phyloP scores from a whole-genome alignment of 768 basidiomycete genomes.

The Termitomyces sp. region DNA sequence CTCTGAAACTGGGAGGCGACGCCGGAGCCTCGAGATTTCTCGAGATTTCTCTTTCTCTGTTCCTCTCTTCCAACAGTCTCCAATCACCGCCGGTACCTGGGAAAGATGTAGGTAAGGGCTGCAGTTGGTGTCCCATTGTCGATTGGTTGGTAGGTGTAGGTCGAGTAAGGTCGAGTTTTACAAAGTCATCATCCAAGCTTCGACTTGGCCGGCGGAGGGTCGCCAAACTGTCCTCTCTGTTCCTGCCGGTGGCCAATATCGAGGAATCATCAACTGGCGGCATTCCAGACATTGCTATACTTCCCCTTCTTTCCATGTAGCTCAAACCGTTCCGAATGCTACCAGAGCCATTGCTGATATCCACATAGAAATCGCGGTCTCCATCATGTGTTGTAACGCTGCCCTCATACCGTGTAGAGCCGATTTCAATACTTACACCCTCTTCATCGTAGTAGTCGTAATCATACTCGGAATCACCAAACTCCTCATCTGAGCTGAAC shows the following conservation, averaged over 20 bases:
- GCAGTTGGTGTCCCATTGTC: slow-evolving; percentile 12
- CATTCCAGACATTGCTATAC: slow-evolving; percentile 48
- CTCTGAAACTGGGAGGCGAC: not conserved
- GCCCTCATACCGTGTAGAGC: slow-evolving; percentile 29
- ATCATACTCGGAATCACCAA: slow-evolving; percentile 31
- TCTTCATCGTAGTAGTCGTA: slow-evolving; percentile 32
- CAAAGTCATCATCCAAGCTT: slow-evolving; percentile 47
- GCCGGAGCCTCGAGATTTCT: slow-evolving; percentile 3
- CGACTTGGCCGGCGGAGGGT: slow-evolving; percentile 59
- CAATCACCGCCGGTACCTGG: slow-evolving; percentile 55
- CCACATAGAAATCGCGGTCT: slow-evolving; percentile 18
- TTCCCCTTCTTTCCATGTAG: slow-evolving; percentile 38
- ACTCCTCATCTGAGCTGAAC: slow-evolving; percentile 45
- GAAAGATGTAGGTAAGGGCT: slow-evolving; percentile 30
- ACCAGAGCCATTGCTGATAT: slow-evolving; percentile 18
- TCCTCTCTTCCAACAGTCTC: slow-evolving; percentile 44
- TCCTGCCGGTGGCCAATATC: slow-evolving; percentile 25
- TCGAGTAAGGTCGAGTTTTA: slow-evolving; percentile 5
- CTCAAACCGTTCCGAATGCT: slow-evolving; percentile 15
- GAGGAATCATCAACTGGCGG: slow-evolving; percentile 13
- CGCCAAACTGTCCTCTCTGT: slow-evolving; percentile 52
- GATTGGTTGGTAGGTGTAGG: not conserved
- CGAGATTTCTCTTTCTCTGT: slow-evolving; percentile 20
- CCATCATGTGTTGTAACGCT: slow-evolving; percentile 19
- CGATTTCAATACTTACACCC: slow-evolving; percentile 31